Evolutionary conservation across 2,329 filamentous ascomycete genomes (phyloP).

Genomic region (Fonsecaea multimorphosa): DNA sequence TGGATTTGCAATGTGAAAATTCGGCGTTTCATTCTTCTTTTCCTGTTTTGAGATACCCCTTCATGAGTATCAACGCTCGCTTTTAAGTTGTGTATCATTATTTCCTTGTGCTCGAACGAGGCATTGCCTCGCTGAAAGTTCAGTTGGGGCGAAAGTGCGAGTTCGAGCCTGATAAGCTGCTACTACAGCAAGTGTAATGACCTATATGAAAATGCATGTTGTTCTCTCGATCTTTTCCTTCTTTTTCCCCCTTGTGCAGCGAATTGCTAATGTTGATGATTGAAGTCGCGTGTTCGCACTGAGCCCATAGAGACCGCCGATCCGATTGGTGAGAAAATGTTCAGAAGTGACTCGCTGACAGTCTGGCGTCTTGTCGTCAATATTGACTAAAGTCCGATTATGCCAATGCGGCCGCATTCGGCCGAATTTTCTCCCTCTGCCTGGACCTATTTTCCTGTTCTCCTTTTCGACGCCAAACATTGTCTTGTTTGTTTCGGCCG

Average conservation of each 20-base stretch:
- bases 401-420: background rate
- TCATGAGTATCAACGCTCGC: slow-evolving; percentile 33
- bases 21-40: slow-evolving; percentile 16
- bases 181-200: slow-evolving; percentile 16
- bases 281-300: background rate
- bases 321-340: background rate
- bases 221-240: background rate
- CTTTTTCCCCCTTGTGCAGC: too few species aligned
- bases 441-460: background rate
- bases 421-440: background rate
- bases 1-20: slow-evolving; percentile 9
- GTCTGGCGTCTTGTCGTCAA: background rate
- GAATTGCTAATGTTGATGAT: too few species aligned
- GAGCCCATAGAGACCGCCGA: background rate
- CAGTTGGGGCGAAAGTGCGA: background rate
- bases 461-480: background rate
- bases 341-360: background rate
- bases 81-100: slow-evolving; percentile 30
- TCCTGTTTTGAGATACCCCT: slow-evolving; percentile 32
- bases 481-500: background rate
- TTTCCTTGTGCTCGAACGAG: background rate
- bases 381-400: background rate
- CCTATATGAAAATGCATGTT: slow-evolving; percentile 5
- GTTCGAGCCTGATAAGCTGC: background rate
- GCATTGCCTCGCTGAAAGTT: background rate